Percentiles rank a stretch among this genome's conserved stretches.
phyloP scores from a whole-genome alignment of 2,329 filamentous ascomycete genomes.

The Sclerotinia glacialis region DNA sequence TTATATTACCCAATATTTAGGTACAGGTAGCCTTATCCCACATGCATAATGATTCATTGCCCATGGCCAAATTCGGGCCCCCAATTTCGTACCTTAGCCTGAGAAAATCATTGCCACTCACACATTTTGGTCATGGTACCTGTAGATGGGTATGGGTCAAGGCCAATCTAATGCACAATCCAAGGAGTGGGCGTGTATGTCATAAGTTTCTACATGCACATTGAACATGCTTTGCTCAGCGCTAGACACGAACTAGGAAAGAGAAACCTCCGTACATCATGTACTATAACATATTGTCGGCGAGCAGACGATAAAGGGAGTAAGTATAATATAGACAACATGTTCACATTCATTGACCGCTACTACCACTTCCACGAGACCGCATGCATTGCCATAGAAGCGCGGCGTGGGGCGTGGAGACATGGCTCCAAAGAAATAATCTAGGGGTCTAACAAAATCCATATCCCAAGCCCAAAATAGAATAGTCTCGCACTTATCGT shows the following conservation, averaged over 20 bases:
- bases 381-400: conserved; percentile 2
- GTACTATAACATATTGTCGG: neutral
- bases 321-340: neutral
- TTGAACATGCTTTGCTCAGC: neutral
- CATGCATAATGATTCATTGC: neutral
- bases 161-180: neutral
- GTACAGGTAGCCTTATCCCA: neutral
- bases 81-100: neutral
- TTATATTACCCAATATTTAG: neutral
- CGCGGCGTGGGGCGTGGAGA: conserved; percentile 1
- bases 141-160: neutral
- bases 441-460: neutral
- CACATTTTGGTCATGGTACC: neutral
- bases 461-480: conserved; percentile 3
- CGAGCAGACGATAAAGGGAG: neutral
- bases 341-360: neutral
- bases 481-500: conserved; percentile 13
- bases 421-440: neutral
- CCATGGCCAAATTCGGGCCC: neutral
- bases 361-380: neutral
- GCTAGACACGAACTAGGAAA: conserved; percentile 5
- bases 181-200: neutral
- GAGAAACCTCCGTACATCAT: neutral
- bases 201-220: neutral
- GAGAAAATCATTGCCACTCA: neutral